A percentile compares a stretch with the other conserved stretches of the same genome.
Conservation (phyloP, 176 grass and related monocot species). For the Oryza rufipogon region DNA sequence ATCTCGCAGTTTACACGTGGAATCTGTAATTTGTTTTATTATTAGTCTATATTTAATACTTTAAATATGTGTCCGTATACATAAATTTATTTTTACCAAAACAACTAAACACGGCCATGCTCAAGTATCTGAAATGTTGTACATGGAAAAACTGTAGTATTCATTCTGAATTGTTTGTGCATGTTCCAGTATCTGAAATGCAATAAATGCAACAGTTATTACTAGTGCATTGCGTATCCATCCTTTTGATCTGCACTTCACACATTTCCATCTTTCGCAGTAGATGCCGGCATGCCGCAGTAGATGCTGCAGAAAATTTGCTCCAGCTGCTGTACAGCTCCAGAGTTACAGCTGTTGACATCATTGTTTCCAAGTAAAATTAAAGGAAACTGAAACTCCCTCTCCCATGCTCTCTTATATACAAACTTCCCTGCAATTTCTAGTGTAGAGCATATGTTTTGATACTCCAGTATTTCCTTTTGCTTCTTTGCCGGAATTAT, state of each 20-base stretch:
- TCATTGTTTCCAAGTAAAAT: conserved; percentile 28
- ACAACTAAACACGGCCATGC: too few relatives aligned
- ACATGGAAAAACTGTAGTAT: too few relatives aligned
- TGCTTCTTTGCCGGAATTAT: too few relatives aligned
- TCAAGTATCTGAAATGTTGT: not conserved
- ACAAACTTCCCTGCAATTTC: not conserved
- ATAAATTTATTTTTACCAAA: too few relatives aligned
- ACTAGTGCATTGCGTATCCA: not conserved
- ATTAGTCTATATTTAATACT: too few relatives aligned
- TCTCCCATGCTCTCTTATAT: not conserved
- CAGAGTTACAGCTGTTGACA: conserved; percentile 8
- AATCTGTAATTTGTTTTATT: too few relatives aligned
- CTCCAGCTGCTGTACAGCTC: not conserved
- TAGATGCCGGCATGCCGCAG: conserved; percentile 10
- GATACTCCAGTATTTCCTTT: not conserved
- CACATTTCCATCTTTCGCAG: conserved; percentile 26
- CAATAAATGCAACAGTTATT: conserved; percentile 9
- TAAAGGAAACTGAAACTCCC: not conserved
- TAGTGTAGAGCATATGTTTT: not conserved
- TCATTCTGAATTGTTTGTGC: not conserved
- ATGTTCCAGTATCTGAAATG: not conserved
- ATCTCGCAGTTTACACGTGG: too few relatives aligned
- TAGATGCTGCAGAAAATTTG: conserved; percentile 16
- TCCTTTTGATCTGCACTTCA: not conserved
- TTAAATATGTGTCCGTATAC: too few relatives aligned